Percentiles rank a stretch among this genome's conserved stretches.
These are phyloP conservation scores for Anthoceros angustus DNA, from an alignment of 225 moss, liverwort and hornwort species.

Conservation along the genomic window DNA sequence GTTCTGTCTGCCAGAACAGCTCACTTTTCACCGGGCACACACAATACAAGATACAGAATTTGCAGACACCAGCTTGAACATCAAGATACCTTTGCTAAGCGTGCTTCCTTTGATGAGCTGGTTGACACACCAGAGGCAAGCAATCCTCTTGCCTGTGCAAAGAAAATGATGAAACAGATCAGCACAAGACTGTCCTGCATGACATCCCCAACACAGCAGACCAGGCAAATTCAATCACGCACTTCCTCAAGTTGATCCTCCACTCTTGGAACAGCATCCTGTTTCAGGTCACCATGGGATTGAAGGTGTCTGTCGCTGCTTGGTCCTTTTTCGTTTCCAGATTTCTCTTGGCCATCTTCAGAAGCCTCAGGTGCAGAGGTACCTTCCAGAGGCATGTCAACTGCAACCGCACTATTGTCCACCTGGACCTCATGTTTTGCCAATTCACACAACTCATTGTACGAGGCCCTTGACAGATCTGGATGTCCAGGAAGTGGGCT, in stretches of 20 bases:
- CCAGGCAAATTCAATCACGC: not conserved
- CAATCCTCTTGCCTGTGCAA: conserved; percentile 11
- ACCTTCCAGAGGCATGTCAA: not conserved
- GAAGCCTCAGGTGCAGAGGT: not conserved
- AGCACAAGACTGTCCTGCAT: not conserved
- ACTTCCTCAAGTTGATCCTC: conserved; percentile 13
- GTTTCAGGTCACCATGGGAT: not conserved
- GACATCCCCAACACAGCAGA: not conserved
- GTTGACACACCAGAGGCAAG: not conserved
- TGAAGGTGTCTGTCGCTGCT: not conserved
- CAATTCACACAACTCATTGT: not conserved
- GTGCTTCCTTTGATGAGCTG: conserved; percentile 7
- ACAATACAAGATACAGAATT: not conserved
- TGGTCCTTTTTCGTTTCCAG: not conserved
- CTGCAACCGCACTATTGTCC: not conserved
- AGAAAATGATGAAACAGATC: not conserved
- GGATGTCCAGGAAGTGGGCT: not conserved
- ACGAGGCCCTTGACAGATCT: not conserved
- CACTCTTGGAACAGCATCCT: not conserved
- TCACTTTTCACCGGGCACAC: not conserved
- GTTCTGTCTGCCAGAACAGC: no score
- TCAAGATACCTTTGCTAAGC: conserved; percentile 9
- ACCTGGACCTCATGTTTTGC: not conserved
- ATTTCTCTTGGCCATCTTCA: not conserved
- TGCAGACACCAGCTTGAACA: no score